phyloP scores from a whole-genome alignment of 495 filamentous ascomycete species.

The Paragyromitra xinjiangensis region DNA sequence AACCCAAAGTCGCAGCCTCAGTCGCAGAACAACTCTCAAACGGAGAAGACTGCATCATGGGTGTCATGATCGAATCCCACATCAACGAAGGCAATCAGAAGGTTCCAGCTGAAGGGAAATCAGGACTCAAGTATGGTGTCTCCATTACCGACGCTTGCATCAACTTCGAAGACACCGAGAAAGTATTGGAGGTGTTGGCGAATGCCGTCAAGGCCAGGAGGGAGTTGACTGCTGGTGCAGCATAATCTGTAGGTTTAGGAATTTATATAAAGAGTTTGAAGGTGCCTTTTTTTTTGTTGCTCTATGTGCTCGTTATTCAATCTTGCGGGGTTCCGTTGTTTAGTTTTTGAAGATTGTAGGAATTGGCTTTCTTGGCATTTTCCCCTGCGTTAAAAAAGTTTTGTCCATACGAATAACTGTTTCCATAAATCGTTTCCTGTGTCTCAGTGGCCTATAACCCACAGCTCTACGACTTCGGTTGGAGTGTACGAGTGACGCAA shows the following conservation, averaged over 20 bases:
- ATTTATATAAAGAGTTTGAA: constrained; percentile 9
- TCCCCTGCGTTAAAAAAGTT: background rate
- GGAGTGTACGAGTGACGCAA: constrained; percentile 15
- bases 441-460: too few relatives aligned
- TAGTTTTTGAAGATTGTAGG: background rate
- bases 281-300: background rate
- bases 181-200: constrained; percentile 79
- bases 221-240: constrained; percentile 52
- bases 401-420: background rate
- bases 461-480: background rate
- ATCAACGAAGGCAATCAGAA: constrained; percentile 96
- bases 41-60: constrained; percentile 90
- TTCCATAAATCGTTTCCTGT: background rate
- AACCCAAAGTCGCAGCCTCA: constrained; percentile 88
- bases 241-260: background rate
- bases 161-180: constrained; percentile 79
- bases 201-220: constrained; percentile 77
- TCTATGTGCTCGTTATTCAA: background rate
- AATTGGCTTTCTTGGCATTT: background rate
- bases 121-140: constrained; percentile 89
- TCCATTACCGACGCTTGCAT: constrained; percentile 99
- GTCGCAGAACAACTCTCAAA: constrained; percentile 82
- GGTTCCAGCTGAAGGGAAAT: constrained; percentile 86
- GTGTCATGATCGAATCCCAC: constrained; percentile 98
- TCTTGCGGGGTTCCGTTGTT: background rate